Evolutionary conservation across 2,329 filamentous ascomycete genomes (phyloP).

Genomic region (Pseudopithomyces maydicus): DNA sequence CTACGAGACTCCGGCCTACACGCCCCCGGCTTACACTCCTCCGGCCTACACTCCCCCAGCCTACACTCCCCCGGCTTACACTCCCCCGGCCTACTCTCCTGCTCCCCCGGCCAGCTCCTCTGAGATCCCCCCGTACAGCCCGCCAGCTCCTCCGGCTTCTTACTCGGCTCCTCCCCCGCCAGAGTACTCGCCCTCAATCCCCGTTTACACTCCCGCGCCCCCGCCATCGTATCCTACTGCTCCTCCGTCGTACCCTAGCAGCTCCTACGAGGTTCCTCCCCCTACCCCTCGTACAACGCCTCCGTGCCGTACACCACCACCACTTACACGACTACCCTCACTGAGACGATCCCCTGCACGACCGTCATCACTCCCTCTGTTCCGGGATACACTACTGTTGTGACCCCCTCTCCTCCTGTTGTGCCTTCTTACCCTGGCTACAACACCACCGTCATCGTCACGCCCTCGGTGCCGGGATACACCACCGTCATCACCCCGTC

Average conservation of each 20-base stretch:
- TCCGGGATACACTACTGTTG: background rate
- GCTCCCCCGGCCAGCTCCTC: background rate
- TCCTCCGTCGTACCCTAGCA: conserved; percentile 7
- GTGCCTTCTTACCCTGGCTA: background rate
- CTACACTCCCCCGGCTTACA: conserved; percentile 1
- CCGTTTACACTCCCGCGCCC: background rate
- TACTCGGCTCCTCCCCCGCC: background rate
- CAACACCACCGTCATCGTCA: conserved; percentile 1
- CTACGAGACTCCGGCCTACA: background rate
- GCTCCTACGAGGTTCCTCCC: background rate
- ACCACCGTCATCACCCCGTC: background rate
- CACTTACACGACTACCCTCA: conserved; percentile 9
- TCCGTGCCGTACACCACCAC: conserved; percentile 13
- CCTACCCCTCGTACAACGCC: conserved; percentile 3
- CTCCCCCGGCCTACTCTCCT: background rate
- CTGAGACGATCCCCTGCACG: background rate
- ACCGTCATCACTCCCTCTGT: background rate
- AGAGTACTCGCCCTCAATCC: too few species aligned
- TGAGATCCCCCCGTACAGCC: background rate
- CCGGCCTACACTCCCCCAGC: background rate
- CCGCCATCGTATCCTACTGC: conserved; percentile 6
- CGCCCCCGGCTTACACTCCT: background rate
- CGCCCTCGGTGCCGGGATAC: background rate
- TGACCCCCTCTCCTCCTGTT: background rate
- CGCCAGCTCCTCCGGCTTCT: background rate